Conservation (phyloP, 75 land plant genomes). For the Ceratopteris richardii region DNA sequence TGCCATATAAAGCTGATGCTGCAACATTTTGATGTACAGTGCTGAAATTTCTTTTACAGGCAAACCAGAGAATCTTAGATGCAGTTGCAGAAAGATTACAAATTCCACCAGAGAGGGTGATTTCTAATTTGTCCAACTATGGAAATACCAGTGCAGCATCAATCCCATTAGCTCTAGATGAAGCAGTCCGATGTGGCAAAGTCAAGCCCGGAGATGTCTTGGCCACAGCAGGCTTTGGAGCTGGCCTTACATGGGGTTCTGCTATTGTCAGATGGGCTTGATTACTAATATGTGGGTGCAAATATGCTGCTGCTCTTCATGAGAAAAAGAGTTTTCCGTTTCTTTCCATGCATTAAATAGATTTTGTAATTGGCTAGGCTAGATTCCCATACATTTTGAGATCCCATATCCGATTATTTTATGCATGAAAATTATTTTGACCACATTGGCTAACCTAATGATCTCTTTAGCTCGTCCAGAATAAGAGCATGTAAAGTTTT, state of each 20-base stretch:
- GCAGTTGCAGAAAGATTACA: slow-evolving; percentile 68
- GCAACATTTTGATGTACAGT: too few species aligned
- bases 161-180: slow-evolving; percentile 88
- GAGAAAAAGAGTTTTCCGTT: too few species aligned
- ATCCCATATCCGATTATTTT: too few species aligned
- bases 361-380: too few species aligned
- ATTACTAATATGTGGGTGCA: slow-evolving; percentile 16
- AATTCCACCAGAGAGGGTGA: slow-evolving; percentile 54
- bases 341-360: too few species aligned
- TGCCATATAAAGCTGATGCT: too few species aligned
- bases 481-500: too few species aligned
- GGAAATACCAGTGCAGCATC: slow-evolving; percentile 97
- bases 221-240: slow-evolving; percentile 86
- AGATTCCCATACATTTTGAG: too few species aligned
- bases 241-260: slow-evolving; percentile 94
- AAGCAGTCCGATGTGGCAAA: slow-evolving; percentile 71
- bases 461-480: too few species aligned
- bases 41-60: slow-evolving; percentile 47
- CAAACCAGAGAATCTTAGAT: slow-evolving; percentile 85
- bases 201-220: slow-evolving; percentile 65
- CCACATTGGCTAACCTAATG: too few species aligned
- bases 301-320: too few species aligned
- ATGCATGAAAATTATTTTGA: too few species aligned
- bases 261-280: slow-evolving; percentile 78
- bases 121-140: slow-evolving; percentile 75